These are phyloP conservation scores for Basipetospora chlamydospora DNA, from an alignment of 2,329 filamentous ascomycete species.

Conservation along the genomic window DNA sequence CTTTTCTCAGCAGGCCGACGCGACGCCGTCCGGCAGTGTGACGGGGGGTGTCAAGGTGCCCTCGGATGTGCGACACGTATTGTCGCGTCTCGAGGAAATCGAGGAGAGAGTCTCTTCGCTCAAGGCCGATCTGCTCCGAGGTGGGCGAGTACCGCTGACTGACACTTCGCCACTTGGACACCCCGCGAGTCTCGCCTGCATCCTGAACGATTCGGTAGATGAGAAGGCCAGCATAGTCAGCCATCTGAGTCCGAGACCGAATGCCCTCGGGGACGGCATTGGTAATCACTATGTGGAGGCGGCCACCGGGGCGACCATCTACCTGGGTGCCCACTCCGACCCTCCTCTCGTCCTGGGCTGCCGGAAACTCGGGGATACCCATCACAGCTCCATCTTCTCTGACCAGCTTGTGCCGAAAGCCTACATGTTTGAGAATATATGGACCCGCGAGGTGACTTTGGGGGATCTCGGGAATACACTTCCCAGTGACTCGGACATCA, in stretches of 20 bases:
- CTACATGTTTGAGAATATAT: constrained; percentile 1
- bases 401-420: constrained; percentile 3
- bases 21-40: too few relatives aligned
- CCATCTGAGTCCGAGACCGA: too few relatives aligned
- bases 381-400: too few relatives aligned
- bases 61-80: not conserved
- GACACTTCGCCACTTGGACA: too few relatives aligned
- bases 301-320: constrained; percentile 3
- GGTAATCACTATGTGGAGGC: constrained; percentile 1
- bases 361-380: not conserved
- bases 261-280: too few relatives aligned
- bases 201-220: too few relatives aligned
- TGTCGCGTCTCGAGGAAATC: constrained; percentile 1
- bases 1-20: too few relatives aligned
- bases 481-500: constrained; percentile 1
- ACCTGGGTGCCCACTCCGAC: not conserved
- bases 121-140: constrained; percentile 2
- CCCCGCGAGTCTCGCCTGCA: too few relatives aligned
- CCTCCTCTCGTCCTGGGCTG: constrained; percentile 1
- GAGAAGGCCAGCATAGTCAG: too few relatives aligned
- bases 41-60: too few relatives aligned
- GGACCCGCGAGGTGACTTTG: not conserved
- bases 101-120: constrained; percentile 1
- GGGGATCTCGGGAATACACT: not conserved
- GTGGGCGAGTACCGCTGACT: not conserved